Percentiles rank a stretch among this genome's conserved stretches.
These are phyloP conservation scores for Geopyxis carbonaria DNA, from an alignment of 495 filamentous ascomycete species.

Conservation along the genomic window DNA sequence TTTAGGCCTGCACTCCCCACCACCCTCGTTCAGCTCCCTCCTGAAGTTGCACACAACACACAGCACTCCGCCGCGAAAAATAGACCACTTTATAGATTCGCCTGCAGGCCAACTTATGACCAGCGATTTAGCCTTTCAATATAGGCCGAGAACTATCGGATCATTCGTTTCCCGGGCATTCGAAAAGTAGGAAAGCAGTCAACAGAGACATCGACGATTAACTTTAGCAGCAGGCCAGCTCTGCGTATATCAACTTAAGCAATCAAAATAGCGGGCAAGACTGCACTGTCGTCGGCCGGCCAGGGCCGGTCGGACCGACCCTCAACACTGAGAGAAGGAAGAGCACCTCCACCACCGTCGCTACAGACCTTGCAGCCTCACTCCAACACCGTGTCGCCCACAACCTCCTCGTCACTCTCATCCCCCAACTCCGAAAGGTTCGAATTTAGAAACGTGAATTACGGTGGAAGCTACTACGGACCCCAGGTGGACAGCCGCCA, in stretches of 20 bases:
- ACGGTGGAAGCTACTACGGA: not conserved
- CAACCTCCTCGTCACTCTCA: not conserved
- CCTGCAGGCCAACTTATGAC: not conserved
- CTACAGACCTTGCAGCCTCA: not conserved
- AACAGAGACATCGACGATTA: not conserved
- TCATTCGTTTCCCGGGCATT: not conserved
- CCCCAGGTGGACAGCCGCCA: too few relatives aligned
- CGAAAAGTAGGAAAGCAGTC: not conserved
- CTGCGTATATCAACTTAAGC: conserved; percentile 1
- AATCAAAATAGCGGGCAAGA: conserved; percentile 3
- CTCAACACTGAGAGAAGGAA: not conserved
- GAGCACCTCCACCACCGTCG: too few relatives aligned
- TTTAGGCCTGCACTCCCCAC: too few relatives aligned
- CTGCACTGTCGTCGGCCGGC: not conserved
- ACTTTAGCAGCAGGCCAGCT: too few relatives aligned
- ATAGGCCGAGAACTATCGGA: too few relatives aligned
- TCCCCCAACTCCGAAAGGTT: not conserved
- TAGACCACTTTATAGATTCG: too few relatives aligned
- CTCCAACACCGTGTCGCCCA: not conserved
- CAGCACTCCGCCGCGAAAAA: too few relatives aligned
- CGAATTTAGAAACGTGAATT: conserved; percentile 1
- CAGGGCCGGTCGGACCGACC: conserved; percentile 1
- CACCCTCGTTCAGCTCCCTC: too few relatives aligned
- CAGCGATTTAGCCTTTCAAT: not conserved
- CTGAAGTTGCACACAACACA: too few relatives aligned